A percentile compares a stretch with the other conserved stretches of the same genome.
phyloP scores from a whole-genome alignment of 345 rosid genomes.

The Hypericum perforatum region DNA sequence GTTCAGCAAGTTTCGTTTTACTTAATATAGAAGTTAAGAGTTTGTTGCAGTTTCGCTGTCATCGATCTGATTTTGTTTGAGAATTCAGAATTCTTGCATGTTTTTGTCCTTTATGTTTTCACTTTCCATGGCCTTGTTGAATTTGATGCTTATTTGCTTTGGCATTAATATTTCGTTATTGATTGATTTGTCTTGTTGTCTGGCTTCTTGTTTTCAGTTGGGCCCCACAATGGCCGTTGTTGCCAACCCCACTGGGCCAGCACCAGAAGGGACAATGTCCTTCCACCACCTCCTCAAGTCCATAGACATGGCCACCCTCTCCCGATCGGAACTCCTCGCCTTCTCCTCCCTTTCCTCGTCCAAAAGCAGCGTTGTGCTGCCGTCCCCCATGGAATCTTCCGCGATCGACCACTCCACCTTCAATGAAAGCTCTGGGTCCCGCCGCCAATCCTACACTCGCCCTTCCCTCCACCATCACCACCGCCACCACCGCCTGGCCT shows the following conservation, averaged over 20 bases:
- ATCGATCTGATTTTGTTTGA: no score
- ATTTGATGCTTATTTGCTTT: no score
- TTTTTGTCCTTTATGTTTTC: no score
- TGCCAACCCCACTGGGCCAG: conserved; percentile 2
- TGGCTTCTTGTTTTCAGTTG: no score
- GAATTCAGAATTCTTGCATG: no score
- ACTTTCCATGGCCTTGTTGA: no score
- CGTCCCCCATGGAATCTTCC: conserved; percentile 29
- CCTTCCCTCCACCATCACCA: conserved; percentile 24
- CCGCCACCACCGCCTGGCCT: conserved; percentile 37
- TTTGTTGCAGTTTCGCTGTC: no score
- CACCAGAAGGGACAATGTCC: conserved; percentile 6
- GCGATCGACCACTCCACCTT: conserved; percentile 47
- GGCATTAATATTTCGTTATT: no score
- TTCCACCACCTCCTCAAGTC: conserved; percentile 18
- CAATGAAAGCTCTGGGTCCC: conserved; percentile 70
- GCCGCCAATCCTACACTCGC: conserved; percentile 57
- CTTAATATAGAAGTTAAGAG: no score
- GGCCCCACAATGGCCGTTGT: conserved; percentile 9
- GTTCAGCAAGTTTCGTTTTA: no score
- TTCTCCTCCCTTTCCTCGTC: conserved; percentile 44
- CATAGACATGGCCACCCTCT: conserved; percentile 42
- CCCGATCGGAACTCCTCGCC: conserved; percentile 51
- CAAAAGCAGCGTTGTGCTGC: conserved; percentile 19
- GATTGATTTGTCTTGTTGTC: no score